Percentiles rank a stretch among this genome's conserved stretches.
phyloP scores from a whole-genome alignment of 441 rosid species.

The Gossypium schwendimanii region DNA sequence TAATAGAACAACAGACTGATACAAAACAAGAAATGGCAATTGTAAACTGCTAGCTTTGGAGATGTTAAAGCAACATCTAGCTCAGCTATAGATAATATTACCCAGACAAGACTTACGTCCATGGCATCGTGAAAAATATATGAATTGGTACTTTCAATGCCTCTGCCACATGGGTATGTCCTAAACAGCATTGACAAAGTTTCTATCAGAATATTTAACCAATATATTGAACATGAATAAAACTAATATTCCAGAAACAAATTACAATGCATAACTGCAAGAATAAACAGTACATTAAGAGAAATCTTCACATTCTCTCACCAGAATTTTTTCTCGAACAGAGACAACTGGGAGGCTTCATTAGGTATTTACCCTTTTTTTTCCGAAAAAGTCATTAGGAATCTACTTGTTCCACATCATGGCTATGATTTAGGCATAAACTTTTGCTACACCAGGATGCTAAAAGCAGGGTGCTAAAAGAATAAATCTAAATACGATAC shows the following conservation, averaged over 20 bases:
- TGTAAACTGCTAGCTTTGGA: conserved; percentile 12
- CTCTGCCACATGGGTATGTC: conserved; percentile 97
- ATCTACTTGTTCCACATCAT: background rate
- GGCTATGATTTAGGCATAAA: background rate
- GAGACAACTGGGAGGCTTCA: background rate
- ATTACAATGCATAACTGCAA: background rate
- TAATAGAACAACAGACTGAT: conserved; percentile 14
- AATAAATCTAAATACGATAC: background rate
- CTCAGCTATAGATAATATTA: conserved; percentile 33
- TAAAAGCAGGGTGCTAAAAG: conserved; percentile 1
- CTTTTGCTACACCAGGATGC: background rate
- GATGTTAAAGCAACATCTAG: conserved; percentile 21
- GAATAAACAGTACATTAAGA: background rate
- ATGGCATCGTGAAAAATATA: conserved; percentile 98
- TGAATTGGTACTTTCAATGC: conserved; percentile 83
- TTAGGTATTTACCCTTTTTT: background rate
- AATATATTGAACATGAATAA: conserved; percentile 7
- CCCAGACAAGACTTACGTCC: conserved; percentile 93
- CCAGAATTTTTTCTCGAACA: background rate
- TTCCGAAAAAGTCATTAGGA: background rate
- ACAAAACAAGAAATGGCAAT: conserved; percentile 13
- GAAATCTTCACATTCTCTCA: background rate
- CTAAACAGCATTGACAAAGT: conserved; percentile 38
- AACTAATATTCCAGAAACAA: conserved; percentile 5
- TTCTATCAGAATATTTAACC: conserved; percentile 21